Base-by-base conservation (phyloP, 495 filamentous ascomycete species). In the Aspergillus cavernicola region DNA sequence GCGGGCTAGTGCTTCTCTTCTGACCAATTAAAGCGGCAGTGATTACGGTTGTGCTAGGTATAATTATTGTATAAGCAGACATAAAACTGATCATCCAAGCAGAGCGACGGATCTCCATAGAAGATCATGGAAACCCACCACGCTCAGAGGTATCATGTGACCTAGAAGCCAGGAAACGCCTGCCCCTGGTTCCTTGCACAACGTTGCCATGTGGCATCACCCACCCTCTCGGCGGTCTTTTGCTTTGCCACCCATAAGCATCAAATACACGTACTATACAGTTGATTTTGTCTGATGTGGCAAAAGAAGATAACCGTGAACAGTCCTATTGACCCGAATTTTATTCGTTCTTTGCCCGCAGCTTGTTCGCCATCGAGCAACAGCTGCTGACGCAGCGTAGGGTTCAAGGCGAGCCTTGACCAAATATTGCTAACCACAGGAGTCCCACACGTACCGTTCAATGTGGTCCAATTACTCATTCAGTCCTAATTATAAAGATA, bases 31-130 rank as follows among this genome's bases (percentile, higher is more conserved):
- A 33, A 36, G 36, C 18, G 45, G 7, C 6, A 31, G 13, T 32
- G 16, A 10, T 1, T 13, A n/a, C 18, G 43, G 18, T 33, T 49
- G n/a, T 49, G 45, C 31, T 20, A 23, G 6, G 31, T 23, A 49
- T 49, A 49, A 22, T 15, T 23, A 36, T 1, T 49, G 20, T 49
- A 36, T 49, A 49, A 36, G 45, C 45, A 33, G 20, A 18, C 29
- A 49, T 36, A 49, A 22, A 36, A 29, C 26, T 13, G 28, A 49
- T 49, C 15, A 49, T 23, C 11, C 2, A 33, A 36, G 19, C 45
- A 49, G 26, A 49, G 19, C 45, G 28, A 24, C 15, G 31, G 44
- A 47, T 47, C 44, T 15, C 45, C 31, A 36, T 49, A 18, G 45
- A 49, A 49, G 12, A 36, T 23, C 31, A 49, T 49, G 28, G 45